Evolutionary conservation across 768 basidiomycete genomes (phyloP).

Genomic region (Mycena galericulata): DNA sequence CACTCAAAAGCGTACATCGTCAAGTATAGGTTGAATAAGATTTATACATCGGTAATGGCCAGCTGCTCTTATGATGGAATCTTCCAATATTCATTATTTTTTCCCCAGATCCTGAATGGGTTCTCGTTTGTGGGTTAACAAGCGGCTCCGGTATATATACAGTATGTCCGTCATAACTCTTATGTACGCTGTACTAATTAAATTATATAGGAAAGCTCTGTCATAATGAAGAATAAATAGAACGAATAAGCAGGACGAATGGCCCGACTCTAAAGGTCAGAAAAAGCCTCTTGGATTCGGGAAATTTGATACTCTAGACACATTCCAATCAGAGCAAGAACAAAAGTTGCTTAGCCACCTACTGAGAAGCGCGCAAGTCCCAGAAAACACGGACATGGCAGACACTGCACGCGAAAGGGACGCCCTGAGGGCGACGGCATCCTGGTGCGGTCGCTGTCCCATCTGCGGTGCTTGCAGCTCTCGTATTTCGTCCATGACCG

Average conservation of each 20-base stretch:
- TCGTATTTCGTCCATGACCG: slow-evolving; percentile 13
- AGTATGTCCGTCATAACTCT: too few relatives aligned
- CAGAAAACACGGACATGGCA: background rate
- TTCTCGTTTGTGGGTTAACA: background rate
- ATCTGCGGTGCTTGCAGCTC: background rate
- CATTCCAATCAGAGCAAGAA: too few relatives aligned
- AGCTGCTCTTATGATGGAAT: too few relatives aligned
- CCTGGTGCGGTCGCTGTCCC: background rate
- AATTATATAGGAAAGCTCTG: too few relatives aligned
- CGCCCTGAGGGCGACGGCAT: background rate
- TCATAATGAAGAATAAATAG: too few relatives aligned
- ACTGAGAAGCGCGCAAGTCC: slow-evolving; percentile 14
- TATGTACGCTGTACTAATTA: too few relatives aligned
- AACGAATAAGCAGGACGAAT: too few relatives aligned
- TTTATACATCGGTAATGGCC: too few relatives aligned
- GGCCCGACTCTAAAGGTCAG: background rate
- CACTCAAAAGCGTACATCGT: too few relatives aligned
- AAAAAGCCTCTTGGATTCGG: slow-evolving; percentile 8
- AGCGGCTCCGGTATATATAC: too few relatives aligned
- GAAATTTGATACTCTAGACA: slow-evolving; percentile 12
- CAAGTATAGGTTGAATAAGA: too few relatives aligned
- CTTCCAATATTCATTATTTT: background rate
- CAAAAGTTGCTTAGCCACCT: background rate
- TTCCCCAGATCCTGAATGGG: background rate
- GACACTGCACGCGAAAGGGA: background rate